phyloP scores from a whole-genome alignment of 768 basidiomycete genomes.

The Guyanaporus albipodus region DNA sequence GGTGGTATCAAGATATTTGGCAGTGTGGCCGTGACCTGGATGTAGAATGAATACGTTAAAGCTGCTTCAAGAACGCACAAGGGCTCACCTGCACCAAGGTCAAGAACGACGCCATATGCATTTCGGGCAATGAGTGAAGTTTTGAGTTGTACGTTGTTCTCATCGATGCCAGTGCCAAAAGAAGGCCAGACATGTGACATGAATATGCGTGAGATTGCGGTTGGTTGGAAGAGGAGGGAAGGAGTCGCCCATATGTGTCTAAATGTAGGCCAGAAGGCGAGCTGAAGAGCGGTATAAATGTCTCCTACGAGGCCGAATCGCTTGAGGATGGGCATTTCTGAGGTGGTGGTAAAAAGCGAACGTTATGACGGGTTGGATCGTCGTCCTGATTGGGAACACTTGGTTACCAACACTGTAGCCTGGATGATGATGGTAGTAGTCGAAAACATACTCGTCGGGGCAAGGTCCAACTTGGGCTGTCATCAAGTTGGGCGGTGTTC shows the following conservation, averaged over 20 bases:
- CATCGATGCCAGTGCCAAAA: constrained; percentile 48
- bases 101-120: constrained; percentile 59
- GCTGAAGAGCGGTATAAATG: constrained; percentile 36
- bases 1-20: constrained; percentile 52
- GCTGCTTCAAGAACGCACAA: neutral
- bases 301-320: constrained; percentile 40
- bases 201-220: constrained; percentile 47
- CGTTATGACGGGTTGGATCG: no score
- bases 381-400: constrained; percentile 6
- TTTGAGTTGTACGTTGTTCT: constrained; percentile 39
- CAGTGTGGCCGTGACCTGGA: constrained; percentile 62
- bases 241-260: constrained; percentile 39
- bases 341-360: constrained; percentile 5
- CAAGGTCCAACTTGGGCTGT: no score
- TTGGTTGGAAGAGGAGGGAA: constrained; percentile 42
- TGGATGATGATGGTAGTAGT: no score
- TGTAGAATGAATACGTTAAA: neutral
- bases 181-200: constrained; percentile 55
- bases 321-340: constrained; percentile 14
- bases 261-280: constrained; percentile 46
- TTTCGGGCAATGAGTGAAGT: constrained; percentile 46
- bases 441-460: no score
- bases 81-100: constrained; percentile 59
- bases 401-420: no score
- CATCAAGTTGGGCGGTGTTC: no score